Percentiles rank a stretch among this genome's conserved stretches.
Evolutionary conservation across 139 green algal genomes (phyloP).

Genomic region (Edaphochlamys debaryana): DNA sequence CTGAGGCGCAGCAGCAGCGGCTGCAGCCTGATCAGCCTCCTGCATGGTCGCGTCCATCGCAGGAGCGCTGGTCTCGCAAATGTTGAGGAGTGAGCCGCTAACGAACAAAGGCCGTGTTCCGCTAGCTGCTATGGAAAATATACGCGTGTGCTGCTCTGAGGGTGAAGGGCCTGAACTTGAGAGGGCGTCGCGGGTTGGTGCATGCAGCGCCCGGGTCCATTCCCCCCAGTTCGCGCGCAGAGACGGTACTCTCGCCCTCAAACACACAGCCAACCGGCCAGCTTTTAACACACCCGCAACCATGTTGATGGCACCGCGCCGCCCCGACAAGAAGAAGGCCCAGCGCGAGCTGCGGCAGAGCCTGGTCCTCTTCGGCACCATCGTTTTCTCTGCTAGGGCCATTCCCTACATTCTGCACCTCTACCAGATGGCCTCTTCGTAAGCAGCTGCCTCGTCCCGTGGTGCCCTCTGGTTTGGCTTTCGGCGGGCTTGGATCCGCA

Average conservation of each 20-base stretch:
- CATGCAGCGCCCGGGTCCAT: too few relatives aligned
- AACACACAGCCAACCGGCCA: too few relatives aligned
- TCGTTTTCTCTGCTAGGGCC: slow-evolving; percentile 55
- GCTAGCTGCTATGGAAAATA: too few relatives aligned
- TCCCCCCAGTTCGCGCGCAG: too few relatives aligned
- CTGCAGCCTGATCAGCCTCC: slow-evolving; percentile 2
- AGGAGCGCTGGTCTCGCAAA: too few relatives aligned
- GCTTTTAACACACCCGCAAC: too few relatives aligned
- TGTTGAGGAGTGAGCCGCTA: too few relatives aligned
- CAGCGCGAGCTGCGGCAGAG: slow-evolving; percentile 66
- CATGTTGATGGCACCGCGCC: slow-evolving; percentile 61
- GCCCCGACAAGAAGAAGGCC: slow-evolving; percentile 68
- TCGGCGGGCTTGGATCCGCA: neutral
- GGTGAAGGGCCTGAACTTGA: too few relatives aligned
- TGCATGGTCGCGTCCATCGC: neutral
- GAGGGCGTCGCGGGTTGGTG: too few relatives aligned
- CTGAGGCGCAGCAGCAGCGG: neutral
- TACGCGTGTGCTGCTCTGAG: too few relatives aligned
- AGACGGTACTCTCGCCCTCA: too few relatives aligned
- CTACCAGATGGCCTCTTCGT: slow-evolving; percentile 42
- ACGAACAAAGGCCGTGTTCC: too few relatives aligned
- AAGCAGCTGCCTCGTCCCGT: neutral
- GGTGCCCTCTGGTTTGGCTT: neutral
- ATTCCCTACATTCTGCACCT: slow-evolving; percentile 74
- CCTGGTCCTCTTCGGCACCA: slow-evolving; percentile 62